Conservation (phyloP, 129 eudicot species). For the Flaveria linearis region DNA sequence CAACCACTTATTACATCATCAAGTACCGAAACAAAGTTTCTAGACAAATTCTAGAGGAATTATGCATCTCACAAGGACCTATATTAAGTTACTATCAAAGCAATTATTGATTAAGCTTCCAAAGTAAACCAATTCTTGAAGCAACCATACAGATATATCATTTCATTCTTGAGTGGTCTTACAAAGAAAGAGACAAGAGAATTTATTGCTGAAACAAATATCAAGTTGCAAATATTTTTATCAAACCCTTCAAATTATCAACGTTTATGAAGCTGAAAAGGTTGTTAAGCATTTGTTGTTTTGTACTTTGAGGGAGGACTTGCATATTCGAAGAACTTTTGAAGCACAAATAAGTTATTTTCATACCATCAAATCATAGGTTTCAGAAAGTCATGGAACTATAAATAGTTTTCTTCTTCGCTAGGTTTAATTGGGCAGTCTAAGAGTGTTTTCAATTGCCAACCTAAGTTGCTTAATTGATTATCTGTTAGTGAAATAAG, state of each 20-base stretch:
- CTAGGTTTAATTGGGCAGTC: neutral
- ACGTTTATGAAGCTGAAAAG: neutral
- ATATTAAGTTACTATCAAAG: neutral
- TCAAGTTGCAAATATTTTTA: neutral
- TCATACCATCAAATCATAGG: neutral
- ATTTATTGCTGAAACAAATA: neutral
- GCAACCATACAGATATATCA: neutral
- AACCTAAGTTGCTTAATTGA: neutral
- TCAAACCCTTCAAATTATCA: constrained; percentile 15
- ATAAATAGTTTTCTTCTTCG: neutral
- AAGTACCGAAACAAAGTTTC: constrained; percentile 15
- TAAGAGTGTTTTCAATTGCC: neutral
- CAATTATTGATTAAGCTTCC: neutral
- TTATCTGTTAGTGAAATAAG: neutral
- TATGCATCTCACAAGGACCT: neutral
- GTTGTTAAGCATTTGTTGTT: neutral
- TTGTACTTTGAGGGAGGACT: neutral
- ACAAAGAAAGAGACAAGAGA: constrained; percentile 1
- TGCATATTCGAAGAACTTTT: neutral
- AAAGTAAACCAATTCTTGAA: neutral
- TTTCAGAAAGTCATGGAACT: neutral
- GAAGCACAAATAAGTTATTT: neutral
- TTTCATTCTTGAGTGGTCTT: neutral
- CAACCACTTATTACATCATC: too few relatives aligned
- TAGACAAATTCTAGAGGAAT: neutral